phyloP scores from a whole-genome alignment of 2,329 filamentous ascomycete genomes.

The Pseudocercospora crystallina region DNA sequence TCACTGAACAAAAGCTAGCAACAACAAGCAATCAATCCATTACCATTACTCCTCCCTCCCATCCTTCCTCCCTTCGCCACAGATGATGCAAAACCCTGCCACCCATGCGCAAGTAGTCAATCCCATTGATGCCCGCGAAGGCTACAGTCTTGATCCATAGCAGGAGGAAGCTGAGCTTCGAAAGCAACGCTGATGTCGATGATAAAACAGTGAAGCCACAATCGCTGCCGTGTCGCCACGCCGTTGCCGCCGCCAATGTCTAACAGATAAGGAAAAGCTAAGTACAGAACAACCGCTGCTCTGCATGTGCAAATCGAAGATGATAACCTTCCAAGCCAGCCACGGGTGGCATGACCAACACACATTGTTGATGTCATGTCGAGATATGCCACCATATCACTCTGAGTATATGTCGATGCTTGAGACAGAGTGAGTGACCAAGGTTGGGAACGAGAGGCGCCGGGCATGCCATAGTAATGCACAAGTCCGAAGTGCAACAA shows the following conservation, averaged over 20 bases:
- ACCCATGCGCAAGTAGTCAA: constrained; percentile 13
- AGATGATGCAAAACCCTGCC: constrained; percentile 2
- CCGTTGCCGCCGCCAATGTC: constrained; percentile 12
- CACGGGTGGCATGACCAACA: constrained; percentile 29
- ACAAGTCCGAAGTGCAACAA: constrained; percentile 15
- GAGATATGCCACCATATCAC: constrained; percentile 27
- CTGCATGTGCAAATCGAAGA: constrained; percentile 17
- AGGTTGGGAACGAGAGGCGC: constrained; percentile 7
- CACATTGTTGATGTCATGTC: constrained; percentile 31
- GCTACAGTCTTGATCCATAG: constrained; percentile 23
- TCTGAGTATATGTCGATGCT: constrained; percentile 19
- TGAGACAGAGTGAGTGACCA: constrained; percentile 24
- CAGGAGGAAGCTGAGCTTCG: constrained; percentile 7
- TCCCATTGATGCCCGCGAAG: constrained; percentile 27
- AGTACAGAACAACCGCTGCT: constrained; percentile 18
- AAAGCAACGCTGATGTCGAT: constrained; percentile 14
- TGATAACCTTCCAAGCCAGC: constrained; percentile 23
- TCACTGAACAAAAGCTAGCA: constrained; percentile 20
- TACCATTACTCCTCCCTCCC: constrained; percentile 26
- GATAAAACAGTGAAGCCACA: constrained; percentile 10
- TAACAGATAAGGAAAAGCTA: constrained; percentile 22
- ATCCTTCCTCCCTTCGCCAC: too few relatives aligned
- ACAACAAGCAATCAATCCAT: constrained; percentile 24
- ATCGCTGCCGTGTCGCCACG: constrained; percentile 8
- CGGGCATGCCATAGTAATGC: constrained; percentile 23